A percentile compares a stretch with the other conserved stretches of the same genome.
Evolutionary conservation across 1,284 basidiomycete genomes (phyloP).

Genomic region (Tilletia indica): DNA sequence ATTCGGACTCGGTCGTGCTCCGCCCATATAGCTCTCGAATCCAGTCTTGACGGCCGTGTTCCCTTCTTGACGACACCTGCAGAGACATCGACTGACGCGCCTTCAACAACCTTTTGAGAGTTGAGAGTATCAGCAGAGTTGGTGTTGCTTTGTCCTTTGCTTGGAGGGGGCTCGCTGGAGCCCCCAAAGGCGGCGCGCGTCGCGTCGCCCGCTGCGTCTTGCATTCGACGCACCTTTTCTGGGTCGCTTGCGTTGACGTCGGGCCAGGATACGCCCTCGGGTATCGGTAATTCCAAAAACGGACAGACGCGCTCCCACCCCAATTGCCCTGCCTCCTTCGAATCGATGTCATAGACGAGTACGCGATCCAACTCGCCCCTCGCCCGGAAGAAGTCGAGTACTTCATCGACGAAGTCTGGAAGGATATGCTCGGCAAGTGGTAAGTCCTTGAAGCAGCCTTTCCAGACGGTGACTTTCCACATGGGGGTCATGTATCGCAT

Average conservation of each 20-base stretch:
- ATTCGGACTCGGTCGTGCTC: constrained; percentile 1
- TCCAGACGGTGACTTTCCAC: constrained; percentile 9
- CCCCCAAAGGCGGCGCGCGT: constrained; percentile 13
- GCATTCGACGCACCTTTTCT: constrained; percentile 17
- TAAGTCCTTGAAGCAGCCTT: constrained; percentile 7
- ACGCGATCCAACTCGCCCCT: constrained; percentile 13
- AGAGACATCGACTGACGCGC: background rate
- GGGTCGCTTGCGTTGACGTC: constrained; percentile 14
- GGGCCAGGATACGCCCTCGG: constrained; percentile 12
- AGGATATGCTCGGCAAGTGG: background rate
- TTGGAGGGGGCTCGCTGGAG: background rate
- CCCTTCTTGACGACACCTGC: constrained; percentile 1
- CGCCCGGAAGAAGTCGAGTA: constrained; percentile 8
- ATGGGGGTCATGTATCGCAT: background rate
- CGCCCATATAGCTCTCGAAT: background rate
- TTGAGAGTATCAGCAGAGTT: background rate
- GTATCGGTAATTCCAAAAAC: background rate
- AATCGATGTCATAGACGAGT: constrained; percentile 10
- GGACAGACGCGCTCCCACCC: constrained; percentile 9
- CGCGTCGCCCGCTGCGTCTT: constrained; percentile 12
- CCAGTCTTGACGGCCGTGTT: background rate
- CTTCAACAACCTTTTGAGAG: too few species aligned
- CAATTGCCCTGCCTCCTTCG: background rate
- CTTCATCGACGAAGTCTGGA: background rate
- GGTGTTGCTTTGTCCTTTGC: background rate